Base-by-base conservation (phyloP, 2,329 filamentous ascomycete genomes). In the Diplodia scrobiculata region DNA sequence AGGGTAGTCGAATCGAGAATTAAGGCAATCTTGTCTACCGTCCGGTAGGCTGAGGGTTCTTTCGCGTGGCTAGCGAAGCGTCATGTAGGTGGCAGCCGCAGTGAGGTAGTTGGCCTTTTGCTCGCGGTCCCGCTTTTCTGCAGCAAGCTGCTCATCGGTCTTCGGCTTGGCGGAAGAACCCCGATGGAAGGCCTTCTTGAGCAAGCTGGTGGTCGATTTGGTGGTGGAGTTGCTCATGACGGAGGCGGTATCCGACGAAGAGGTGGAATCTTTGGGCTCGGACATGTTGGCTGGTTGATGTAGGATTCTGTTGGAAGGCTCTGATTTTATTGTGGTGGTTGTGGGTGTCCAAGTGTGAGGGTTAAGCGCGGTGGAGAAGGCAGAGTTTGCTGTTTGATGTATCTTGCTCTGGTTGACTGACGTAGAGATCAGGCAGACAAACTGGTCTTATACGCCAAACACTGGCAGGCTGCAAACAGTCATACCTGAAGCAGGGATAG, bases 141-240 rank as follows among this genome's bases (percentile, higher is more conserved):
- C 13, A 14, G 54, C 52, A 48, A 14, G 7, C 19, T 50, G 25
- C n/a, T 19, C 29, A 14, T 66, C 63, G 38, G 51, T 45, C 38
- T 45, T 14, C n/a, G 41, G n/a, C 38, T 55, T 50, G 5, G 32
- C n/a, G 5, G 52, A 32, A 3, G 32, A 32, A 13, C 32, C 34
- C 36, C 47, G 58, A 27, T 34, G 59, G 63, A 68, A 68, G 17
- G 73, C 66, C 1, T 69, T 71, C 45, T 70, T 69, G 19, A 76
- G 67, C 5, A 74, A 67, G 2, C 69, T 65, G 10, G 72, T 55
- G 34, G 70, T 71, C 7, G 73, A 72, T 13, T 70, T 53, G 27
- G 71, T 70, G 21, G 73, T 73, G 19, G 73, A 74, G 60, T 67
- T 70, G 9, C 72, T 72, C 27, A 27, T 69, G 4, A 68, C 69